phyloP scores from a whole-genome alignment of 345 rosid genomes.

The Ceriops decandra region DNA sequence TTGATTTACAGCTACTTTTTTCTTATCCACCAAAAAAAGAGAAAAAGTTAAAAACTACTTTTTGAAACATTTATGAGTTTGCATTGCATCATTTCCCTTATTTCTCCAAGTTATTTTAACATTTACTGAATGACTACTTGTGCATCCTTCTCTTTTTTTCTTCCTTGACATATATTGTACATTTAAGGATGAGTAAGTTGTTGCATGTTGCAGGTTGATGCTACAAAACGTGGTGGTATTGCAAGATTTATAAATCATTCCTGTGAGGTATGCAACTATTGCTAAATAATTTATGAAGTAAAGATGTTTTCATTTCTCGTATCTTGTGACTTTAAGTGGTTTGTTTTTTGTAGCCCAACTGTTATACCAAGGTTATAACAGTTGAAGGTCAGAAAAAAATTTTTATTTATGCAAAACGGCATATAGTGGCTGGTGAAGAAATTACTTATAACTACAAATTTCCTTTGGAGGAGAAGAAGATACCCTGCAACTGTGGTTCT shows the following conservation, averaged over 20 bases:
- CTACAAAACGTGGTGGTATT: conserved; percentile 97
- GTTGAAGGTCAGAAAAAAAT: conserved; percentile 90
- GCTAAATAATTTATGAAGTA: conserved; percentile 10
- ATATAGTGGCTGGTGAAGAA: conserved; percentile 85
- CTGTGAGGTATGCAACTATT: conserved; percentile 61
- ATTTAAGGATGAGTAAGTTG: conserved; percentile 1
- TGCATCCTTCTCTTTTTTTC: not conserved
- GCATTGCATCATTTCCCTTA: no score
- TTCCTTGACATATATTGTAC: not conserved
- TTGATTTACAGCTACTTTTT: no score
- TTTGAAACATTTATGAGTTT: no score
- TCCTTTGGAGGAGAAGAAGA: conserved; percentile 92
- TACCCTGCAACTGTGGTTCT: conserved; percentile 96
- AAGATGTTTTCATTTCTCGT: conserved; percentile 17
- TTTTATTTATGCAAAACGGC: conserved; percentile 92
- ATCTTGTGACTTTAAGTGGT: conserved; percentile 21
- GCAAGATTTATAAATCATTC: conserved; percentile 99
- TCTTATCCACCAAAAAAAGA: no score
- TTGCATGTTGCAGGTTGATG: conserved; percentile 64
- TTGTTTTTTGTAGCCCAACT: conserved; percentile 71
- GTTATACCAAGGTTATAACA: conserved; percentile 95
- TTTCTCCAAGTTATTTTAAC: no score
- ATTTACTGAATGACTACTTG: not conserved
- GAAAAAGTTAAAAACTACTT: no score
- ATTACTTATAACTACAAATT: conserved; percentile 93